A percentile compares a stretch with the other conserved stretches of the same genome.
phyloP scores from a whole-genome alignment of 2,329 filamentous ascomycete genomes.

The Metarhizium album region DNA sequence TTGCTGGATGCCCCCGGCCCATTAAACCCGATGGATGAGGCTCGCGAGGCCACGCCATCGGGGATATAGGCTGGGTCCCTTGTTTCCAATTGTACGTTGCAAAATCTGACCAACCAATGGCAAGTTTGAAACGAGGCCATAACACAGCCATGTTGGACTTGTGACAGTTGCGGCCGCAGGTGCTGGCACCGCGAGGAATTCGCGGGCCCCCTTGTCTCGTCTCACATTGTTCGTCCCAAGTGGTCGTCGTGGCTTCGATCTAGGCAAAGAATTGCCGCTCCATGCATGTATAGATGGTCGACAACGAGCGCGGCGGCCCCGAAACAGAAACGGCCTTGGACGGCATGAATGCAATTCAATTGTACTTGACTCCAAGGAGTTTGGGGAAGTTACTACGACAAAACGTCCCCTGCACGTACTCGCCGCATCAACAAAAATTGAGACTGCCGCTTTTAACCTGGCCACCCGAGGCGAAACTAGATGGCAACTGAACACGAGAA shows the following conservation, averaged over 20 bases:
- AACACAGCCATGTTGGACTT: constrained; percentile 9
- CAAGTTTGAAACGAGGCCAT: neutral
- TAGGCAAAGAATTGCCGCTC: neutral
- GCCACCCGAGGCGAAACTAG: neutral
- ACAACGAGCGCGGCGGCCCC: neutral
- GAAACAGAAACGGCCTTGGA: neutral
- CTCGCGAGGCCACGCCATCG: too few species aligned
- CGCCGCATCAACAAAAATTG: neutral
- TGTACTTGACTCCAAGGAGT: neutral
- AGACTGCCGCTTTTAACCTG: neutral
- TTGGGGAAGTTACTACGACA: neutral
- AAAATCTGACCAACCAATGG: neutral
- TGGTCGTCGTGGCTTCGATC: neutral
- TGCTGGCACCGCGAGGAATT: neutral
- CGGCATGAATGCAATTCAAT: neutral
- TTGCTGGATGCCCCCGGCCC: too few species aligned
- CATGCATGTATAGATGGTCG: neutral
- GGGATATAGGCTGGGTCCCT: too few species aligned
- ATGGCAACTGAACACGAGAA: neutral
- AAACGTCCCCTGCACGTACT: neutral
- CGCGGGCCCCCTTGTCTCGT: neutral
- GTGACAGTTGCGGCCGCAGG: constrained; percentile 5
- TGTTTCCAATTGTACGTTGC: too few species aligned
- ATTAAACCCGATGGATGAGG: too few species aligned
- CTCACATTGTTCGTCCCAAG: neutral